Evolutionary conservation across 2,329 filamentous ascomycete genomes (phyloP), one percentile per base, ranked within the genome.

Genomic region (Diplodia mutila): DNA sequence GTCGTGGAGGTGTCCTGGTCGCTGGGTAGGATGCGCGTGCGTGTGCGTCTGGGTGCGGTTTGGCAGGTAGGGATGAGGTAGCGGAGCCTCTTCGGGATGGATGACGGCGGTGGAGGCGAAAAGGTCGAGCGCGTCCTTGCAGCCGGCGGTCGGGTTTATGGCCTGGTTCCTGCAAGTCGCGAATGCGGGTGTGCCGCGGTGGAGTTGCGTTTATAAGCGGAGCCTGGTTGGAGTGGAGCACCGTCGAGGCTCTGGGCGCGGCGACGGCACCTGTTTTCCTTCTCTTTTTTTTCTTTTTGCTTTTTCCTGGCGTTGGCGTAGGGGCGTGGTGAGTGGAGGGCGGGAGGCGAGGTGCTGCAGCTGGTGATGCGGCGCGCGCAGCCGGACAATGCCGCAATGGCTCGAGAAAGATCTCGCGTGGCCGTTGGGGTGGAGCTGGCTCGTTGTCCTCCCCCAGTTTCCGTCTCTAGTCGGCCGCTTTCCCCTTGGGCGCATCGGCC

Each of bases 401-500:
- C 54, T n/a, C 23, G 37, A 59, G 34, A 32, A 8, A 42, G 12
- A 16, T 21, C 16, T 61, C 57, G 57, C 57, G 57, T 61, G 57
- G 39, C 25, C 37, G 29, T 21, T 34, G 25, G 29, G 34, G 54
- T 27, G 34, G 54, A 59, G 54, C 54, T 59, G 54, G 21, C 29
- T 18, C 21, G n/a, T 21, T 34, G 54, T 37, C 34, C 39, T 27
- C 29, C 37, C 34, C 34, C 54, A 23, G 54, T 42, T 61, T 39
- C 55, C 55, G 55, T 9, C 23, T 48, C 23, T 39, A 14, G 14
- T 18, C 23, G 7, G 14, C 27, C 27, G 52, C 21, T 12, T 12
- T 23, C 27, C 42, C 59, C 59, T 61, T 61, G 59, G n/a, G 27
- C 59, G 59, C 59, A 61, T 51, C 59, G 59, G 59, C 25, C 59